phyloP scores from a whole-genome alignment of 2,329 filamentous ascomycete species.

The Ophiostoma tasmaniense region DNA sequence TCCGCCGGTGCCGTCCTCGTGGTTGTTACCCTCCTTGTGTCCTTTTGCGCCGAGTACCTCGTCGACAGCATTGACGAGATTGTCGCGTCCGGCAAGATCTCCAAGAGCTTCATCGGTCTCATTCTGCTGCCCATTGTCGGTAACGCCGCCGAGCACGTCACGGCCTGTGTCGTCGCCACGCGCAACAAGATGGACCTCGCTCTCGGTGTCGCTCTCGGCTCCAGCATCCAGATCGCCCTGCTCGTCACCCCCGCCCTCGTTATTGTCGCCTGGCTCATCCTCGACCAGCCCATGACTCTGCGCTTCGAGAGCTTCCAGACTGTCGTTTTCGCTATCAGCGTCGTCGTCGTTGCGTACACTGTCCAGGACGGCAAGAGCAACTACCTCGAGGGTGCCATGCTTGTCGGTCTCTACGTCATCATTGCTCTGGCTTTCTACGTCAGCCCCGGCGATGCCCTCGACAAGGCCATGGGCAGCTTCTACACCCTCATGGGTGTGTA shows the following conservation, averaged over 20 bases:
- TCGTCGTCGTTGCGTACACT: slow-evolving; percentile 65
- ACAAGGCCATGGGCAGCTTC: slow-evolving; percentile 26
- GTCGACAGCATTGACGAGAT: slow-evolving; percentile 65
- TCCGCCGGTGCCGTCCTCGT: slow-evolving; percentile 60
- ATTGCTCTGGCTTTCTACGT: slow-evolving; percentile 54
- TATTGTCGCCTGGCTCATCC: slow-evolving; percentile 68
- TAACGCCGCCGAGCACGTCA: slow-evolving; percentile 75
- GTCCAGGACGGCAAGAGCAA: slow-evolving; percentile 78
- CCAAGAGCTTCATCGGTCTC: slow-evolving; percentile 67
- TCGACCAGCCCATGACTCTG: slow-evolving; percentile 63
- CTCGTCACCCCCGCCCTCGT: slow-evolving; percentile 75
- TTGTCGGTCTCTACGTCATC: slow-evolving; percentile 47
- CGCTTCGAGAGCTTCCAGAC: slow-evolving; percentile 77
- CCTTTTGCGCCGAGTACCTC: slow-evolving; percentile 72
- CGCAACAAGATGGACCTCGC: slow-evolving; percentile 71
- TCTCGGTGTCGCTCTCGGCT: slow-evolving; percentile 74
- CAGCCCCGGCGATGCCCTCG: slow-evolving; percentile 42
- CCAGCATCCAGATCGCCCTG: slow-evolving; percentile 73
- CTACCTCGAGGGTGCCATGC: slow-evolving; percentile 73
- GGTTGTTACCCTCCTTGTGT: slow-evolving; percentile 61
- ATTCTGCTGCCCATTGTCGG: slow-evolving; percentile 78
- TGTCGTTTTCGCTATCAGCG: slow-evolving; percentile 66
- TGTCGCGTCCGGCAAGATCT: slow-evolving; percentile 50
- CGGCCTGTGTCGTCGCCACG: slow-evolving; percentile 67
- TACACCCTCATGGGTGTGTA: slow-evolving; percentile 7